Evolutionary conservation across 169 alveolate genomes (phyloP).

Genomic region (Plasmodium knowlesi): DNA sequence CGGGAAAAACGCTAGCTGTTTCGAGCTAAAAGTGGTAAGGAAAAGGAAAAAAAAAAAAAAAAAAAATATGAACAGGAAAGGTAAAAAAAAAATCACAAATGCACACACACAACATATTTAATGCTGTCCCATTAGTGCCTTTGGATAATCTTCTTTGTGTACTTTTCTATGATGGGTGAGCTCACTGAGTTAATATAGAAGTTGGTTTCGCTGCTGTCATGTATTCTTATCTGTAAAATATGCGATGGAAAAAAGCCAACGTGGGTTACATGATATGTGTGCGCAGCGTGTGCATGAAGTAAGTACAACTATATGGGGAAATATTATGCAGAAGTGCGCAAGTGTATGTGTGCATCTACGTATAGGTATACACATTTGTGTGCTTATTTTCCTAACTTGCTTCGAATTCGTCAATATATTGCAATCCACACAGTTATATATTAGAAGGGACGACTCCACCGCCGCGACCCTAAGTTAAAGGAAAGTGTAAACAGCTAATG

Average conservation of each 20-base stretch:
- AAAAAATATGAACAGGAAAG: constrained; percentile 1
- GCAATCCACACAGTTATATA: constrained; percentile 46
- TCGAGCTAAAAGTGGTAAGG: constrained; percentile 24
- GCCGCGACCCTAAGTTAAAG: constrained; percentile 41
- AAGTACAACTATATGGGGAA: not conserved
- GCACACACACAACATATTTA: not conserved
- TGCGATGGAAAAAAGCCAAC: not conserved
- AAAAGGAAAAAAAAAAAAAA: constrained; percentile 1
- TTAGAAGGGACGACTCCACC: constrained; percentile 60
- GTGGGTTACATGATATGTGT: not conserved
- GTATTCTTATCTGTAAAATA: constrained; percentile 57
- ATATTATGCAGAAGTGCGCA: not conserved
- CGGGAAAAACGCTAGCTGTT: constrained; percentile 21
- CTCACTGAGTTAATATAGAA: constrained; percentile 65
- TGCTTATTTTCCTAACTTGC: constrained; percentile 38
- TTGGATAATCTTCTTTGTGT: not conserved
- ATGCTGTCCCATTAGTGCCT: not conserved
- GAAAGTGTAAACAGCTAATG: not conserved
- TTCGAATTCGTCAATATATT: constrained; percentile 61
- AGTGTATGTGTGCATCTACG: not conserved
- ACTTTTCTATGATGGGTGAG: constrained; percentile 70
- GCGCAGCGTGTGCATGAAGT: not conserved
- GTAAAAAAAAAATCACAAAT: not conserved
- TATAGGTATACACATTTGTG: not conserved
- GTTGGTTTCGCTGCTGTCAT: constrained; percentile 41